phyloP scores from a whole-genome alignment of 768 basidiomycete species.

The Candolleomyces aberdarensis region DNA sequence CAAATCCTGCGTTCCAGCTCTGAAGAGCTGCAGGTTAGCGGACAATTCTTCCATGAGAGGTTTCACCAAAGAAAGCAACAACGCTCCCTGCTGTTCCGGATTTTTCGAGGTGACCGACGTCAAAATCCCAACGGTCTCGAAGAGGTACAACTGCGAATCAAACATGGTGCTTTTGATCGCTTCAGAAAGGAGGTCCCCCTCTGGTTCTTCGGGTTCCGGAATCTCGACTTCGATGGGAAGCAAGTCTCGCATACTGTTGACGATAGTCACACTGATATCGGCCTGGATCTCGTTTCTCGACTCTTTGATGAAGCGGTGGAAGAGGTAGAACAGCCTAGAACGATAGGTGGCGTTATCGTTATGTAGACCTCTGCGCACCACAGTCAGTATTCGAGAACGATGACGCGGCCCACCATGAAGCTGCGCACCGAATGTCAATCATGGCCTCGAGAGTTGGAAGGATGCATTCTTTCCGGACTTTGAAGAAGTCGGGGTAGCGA shows the following conservation, averaged over 20 bases:
- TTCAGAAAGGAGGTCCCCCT: slow-evolving; percentile 71
- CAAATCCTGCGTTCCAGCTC: slow-evolving; percentile 56
- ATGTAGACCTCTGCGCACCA: slow-evolving; percentile 72
- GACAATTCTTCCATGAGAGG: slow-evolving; percentile 78
- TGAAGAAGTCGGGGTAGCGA: slow-evolving; percentile 97
- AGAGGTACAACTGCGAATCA: slow-evolving; percentile 90
- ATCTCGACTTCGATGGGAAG: slow-evolving; percentile 72
- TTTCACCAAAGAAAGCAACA: slow-evolving; percentile 75
- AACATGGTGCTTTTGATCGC: slow-evolving; percentile 76
- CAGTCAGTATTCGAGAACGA: not conserved
- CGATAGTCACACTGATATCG: slow-evolving; percentile 66
- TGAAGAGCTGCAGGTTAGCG: slow-evolving; percentile 50
- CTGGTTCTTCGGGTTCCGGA: slow-evolving; percentile 73
- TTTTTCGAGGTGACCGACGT: slow-evolving; percentile 70
- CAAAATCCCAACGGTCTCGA: slow-evolving; percentile 86
- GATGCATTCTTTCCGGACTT: slow-evolving; percentile 85
- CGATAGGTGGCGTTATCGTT: slow-evolving; percentile 66
- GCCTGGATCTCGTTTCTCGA: slow-evolving; percentile 71
- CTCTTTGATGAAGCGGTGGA: slow-evolving; percentile 89
- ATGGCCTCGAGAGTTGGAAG: slow-evolving; percentile 86
- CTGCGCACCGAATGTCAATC: slow-evolving; percentile 71
- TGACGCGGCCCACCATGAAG: not conserved
- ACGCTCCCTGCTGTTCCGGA: slow-evolving; percentile 62
- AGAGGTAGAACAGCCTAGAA: slow-evolving; percentile 86
- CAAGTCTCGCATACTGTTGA: slow-evolving; percentile 74